Conservation (phyloP, 2,329 filamentous ascomycete genomes). For the Xenosphaeropsis pyriputrescens region DNA sequence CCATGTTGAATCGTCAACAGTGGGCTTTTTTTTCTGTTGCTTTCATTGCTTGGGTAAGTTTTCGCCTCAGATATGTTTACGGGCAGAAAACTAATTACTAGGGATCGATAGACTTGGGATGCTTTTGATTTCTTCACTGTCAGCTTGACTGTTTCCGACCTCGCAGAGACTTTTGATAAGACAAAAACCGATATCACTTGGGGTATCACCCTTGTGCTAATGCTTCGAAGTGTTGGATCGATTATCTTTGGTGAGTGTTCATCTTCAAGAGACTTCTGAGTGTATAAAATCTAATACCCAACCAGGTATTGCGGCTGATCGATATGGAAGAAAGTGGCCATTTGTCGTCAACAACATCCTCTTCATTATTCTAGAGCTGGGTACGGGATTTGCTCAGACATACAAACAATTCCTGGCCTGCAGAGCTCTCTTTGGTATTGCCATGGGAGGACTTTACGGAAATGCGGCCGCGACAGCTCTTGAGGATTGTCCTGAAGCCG, state of each 20-base stretch:
- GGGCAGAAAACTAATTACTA: background rate
- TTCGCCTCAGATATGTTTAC: background rate
- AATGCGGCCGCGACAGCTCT: conserved; percentile 68
- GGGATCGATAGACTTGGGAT: conserved; percentile 40
- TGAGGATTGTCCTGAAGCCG: conserved; percentile 33
- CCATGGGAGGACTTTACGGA: conserved; percentile 72
- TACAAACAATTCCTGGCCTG: conserved; percentile 58
- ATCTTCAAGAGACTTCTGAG: no score
- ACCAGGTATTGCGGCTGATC: conserved; percentile 48
- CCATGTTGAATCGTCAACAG: conserved; percentile 45
- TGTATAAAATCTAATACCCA: no score
- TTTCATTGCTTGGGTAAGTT: conserved; percentile 47
- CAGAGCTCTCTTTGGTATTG: conserved; percentile 61
- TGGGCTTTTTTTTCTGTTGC: conserved; percentile 69
- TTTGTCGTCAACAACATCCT: conserved; percentile 64
- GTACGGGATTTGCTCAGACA: conserved; percentile 60
- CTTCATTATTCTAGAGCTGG: conserved; percentile 58
- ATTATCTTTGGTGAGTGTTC: conserved; percentile 45
- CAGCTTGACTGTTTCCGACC: conserved; percentile 62
- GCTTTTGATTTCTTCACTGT: conserved; percentile 76
- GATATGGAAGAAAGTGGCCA: conserved; percentile 69
- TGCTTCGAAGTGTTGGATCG: conserved; percentile 62
- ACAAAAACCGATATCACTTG: conserved; percentile 56
- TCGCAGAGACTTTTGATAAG: conserved; percentile 40
- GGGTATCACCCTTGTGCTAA: conserved; percentile 60